A percentile compares a stretch with the other conserved stretches of the same genome.
Evolutionary conservation across 1,139 yeast species (phyloP).

Genomic region (Taphrina communis): DNA sequence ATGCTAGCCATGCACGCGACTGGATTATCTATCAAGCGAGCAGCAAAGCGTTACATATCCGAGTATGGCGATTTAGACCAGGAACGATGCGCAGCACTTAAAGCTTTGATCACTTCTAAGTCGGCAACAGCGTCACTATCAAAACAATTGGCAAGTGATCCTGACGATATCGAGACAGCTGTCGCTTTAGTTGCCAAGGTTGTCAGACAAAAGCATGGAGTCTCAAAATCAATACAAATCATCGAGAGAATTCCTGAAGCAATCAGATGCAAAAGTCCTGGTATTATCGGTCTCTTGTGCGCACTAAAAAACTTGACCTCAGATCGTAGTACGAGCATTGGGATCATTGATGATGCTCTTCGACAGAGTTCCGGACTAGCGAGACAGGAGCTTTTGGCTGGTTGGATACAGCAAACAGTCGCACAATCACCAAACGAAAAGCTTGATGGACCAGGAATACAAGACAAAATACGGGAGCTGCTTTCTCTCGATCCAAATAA

Average conservation of each 20-base stretch:
- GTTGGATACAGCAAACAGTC: slow-evolving; percentile 20
- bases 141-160: neutral
- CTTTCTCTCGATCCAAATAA: slow-evolving; percentile 9
- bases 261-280: neutral
- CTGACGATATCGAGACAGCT: slow-evolving; percentile 5
- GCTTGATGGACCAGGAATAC: neutral
- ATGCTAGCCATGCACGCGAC: slow-evolving; percentile 25
- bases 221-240: slow-evolving; percentile 14
- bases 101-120: neutral
- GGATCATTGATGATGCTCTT: slow-evolving; percentile 6
- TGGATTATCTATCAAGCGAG: slow-evolving; percentile 23
- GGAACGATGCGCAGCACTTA: slow-evolving; percentile 27
- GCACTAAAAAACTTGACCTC: slow-evolving; percentile 3
- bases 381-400: slow-evolving; percentile 11
- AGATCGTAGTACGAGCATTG: neutral
- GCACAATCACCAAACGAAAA: neutral
- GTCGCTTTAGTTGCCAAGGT: slow-evolving; percentile 10
- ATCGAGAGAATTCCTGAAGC: slow-evolving; percentile 14
- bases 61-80: slow-evolving; percentile 2
- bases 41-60: slow-evolving; percentile 4
- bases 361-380: neutral
- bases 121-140: slow-evolving; percentile 7
- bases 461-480: neutral
- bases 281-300: slow-evolving; percentile 18
- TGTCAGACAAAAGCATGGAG: slow-evolving; percentile 13